Conservation (phyloP, 1,284 basidiomycete species). For the Calocybe gambosa region DNA sequence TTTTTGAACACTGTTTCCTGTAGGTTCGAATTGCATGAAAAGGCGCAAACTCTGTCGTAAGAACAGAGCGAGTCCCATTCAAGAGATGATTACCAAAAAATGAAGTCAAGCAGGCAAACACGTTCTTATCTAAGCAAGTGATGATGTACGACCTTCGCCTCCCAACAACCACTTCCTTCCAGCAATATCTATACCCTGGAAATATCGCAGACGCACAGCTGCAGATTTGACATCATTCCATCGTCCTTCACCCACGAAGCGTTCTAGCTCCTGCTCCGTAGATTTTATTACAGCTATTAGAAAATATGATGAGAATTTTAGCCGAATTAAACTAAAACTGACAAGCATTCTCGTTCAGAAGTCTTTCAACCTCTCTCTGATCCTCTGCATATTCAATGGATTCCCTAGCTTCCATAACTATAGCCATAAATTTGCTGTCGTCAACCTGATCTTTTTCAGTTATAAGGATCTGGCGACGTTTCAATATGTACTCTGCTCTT, state of each 20-base stretch:
- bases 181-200: constrained; percentile 69
- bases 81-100: too few species aligned
- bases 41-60: constrained; percentile 45
- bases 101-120: too few species aligned
- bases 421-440: constrained; percentile 68
- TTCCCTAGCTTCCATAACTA: constrained; percentile 82
- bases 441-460: constrained; percentile 74
- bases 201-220: constrained; percentile 72
- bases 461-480: constrained; percentile 52
- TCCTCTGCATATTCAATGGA: constrained; percentile 66
- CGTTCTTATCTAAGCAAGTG: background rate
- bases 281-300: constrained; percentile 49
- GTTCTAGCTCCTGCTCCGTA: constrained; percentile 42
- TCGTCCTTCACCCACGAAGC: constrained; percentile 45
- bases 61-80: constrained; percentile 46
- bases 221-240: constrained; percentile 54
- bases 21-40: constrained; percentile 50
- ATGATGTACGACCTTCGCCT: constrained; percentile 18
- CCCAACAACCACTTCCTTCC: constrained; percentile 49
- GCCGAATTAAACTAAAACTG: constrained; percentile 20
- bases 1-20: constrained; percentile 19
- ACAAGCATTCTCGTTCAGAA: constrained; percentile 62
- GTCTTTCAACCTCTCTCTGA: constrained; percentile 37
- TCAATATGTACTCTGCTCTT: constrained; percentile 69
- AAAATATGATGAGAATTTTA: background rate